Evolutionary conservation across 768 basidiomycete species (phyloP).

Genomic region (Mycena vulgaris): DNA sequence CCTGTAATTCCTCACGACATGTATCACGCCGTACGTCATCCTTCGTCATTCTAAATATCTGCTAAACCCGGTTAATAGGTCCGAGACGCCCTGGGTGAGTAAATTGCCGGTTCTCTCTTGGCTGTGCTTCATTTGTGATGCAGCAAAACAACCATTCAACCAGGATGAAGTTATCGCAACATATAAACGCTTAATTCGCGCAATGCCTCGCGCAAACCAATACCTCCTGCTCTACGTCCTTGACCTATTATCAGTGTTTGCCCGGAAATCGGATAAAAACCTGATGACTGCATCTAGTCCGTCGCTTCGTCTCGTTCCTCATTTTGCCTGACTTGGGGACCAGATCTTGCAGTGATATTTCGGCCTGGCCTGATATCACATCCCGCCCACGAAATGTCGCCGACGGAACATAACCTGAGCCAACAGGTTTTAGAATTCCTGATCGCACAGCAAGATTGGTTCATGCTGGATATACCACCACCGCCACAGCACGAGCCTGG

Average conservation of each 20-base stretch:
- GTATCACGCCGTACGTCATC: constrained; percentile 83
- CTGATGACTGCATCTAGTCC: constrained; percentile 95
- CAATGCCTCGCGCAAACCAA: constrained; percentile 91
- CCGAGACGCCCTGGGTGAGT: constrained; percentile 81
- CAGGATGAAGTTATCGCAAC: constrained; percentile 81
- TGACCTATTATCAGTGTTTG: constrained; percentile 95
- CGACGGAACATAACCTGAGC: constrained; percentile 88
- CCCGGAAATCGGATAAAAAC: constrained; percentile 91
- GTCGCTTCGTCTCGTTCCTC: constrained; percentile 47
- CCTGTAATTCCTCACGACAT: constrained; percentile 94
- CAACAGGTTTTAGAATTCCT: constrained; percentile 95
- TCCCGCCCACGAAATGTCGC: constrained; percentile 88
- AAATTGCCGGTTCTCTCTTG: background rate
- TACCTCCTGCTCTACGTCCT: constrained; percentile 98
- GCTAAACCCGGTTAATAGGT: constrained; percentile 66
- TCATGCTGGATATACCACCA: constrained; percentile 89
- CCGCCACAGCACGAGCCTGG: constrained; percentile 59
- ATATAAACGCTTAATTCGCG: constrained; percentile 88
- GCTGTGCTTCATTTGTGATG: constrained; percentile 33
- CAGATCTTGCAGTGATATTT: constrained; percentile 97
- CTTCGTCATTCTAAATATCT: constrained; percentile 34
- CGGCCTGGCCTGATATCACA: constrained; percentile 95
- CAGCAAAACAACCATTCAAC: constrained; percentile 78
- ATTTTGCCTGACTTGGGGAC: constrained; percentile 3
- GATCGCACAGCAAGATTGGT: constrained; percentile 97